A percentile compares a stretch with the other conserved stretches of the same genome.
These are phyloP conservation scores for Thermomucor indicae-seudaticae DNA, from an alignment of 371 early-diverging fungal species.

Conservation along the genomic window DNA sequence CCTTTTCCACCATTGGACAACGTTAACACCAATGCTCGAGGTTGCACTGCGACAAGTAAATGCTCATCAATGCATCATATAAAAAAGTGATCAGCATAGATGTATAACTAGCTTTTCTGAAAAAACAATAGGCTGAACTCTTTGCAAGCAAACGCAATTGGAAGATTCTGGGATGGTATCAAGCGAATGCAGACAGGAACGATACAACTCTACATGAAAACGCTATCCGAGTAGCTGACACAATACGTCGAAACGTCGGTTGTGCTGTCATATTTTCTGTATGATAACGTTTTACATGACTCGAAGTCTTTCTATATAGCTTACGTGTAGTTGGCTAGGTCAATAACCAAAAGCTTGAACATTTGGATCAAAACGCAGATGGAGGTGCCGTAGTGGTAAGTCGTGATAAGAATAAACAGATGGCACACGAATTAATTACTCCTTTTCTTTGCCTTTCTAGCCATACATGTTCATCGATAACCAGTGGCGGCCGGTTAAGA, in stretches of 20 bases:
- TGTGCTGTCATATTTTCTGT: constrained; percentile 44
- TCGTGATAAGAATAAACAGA: no score
- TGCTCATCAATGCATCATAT: background rate
- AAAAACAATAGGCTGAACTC: constrained; percentile 41
- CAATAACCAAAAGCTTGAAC: constrained; percentile 27
- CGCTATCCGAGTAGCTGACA: constrained; percentile 49
- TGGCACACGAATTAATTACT: no score
- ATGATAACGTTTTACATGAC: constrained; percentile 1
- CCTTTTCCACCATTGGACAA: constrained; percentile 74
- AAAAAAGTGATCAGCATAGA: background rate
- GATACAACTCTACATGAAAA: constrained; percentile 43
- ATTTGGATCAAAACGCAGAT: constrained; percentile 9
- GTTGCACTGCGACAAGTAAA: constrained; percentile 73
- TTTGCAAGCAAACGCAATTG: constrained; percentile 39
- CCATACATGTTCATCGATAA: constrained; percentile 39
- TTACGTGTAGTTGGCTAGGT: no score
- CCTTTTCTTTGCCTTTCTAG: no score
- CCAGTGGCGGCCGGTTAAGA: constrained; percentile 45
- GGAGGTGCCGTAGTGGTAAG: constrained; percentile 28
- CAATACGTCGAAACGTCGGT: constrained; percentile 35
- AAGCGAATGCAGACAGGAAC: constrained; percentile 47
- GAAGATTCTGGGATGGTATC: constrained; percentile 60
- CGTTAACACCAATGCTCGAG: constrained; percentile 76
- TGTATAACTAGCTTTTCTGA: background rate
- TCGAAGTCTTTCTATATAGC: no score